These are phyloP conservation scores for Leccinellum albellum DNA, from an alignment of 768 basidiomycete species.

Conservation along the genomic window DNA sequence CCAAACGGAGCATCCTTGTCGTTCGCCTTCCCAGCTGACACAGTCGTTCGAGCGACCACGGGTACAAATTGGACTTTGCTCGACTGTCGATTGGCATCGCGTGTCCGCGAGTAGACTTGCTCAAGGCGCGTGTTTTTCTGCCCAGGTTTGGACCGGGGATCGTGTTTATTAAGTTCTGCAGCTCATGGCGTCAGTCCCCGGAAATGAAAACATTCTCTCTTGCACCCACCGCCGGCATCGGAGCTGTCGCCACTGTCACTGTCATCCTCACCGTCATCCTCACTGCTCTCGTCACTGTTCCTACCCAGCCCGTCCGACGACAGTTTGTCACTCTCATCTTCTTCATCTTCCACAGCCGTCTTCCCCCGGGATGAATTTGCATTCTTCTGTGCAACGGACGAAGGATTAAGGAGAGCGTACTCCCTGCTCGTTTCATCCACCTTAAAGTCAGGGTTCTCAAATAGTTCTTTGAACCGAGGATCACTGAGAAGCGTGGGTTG, in stretches of 20 bases:
- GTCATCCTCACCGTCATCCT: slow-evolving; percentile 47
- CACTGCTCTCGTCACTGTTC: slow-evolving; percentile 40
- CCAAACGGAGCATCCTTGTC: slow-evolving; percentile 66
- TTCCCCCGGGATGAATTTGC: slow-evolving; percentile 37
- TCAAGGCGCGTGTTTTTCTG: slow-evolving; percentile 46
- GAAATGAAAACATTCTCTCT: slow-evolving; percentile 9
- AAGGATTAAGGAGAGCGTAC: slow-evolving; percentile 91
- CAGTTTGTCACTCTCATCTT: slow-evolving; percentile 75
- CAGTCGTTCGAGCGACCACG: slow-evolving; percentile 44
- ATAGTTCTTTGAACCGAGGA: slow-evolving; percentile 85
- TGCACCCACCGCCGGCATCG: slow-evolving; percentile 50
- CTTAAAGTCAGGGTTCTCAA: slow-evolving; percentile 86
- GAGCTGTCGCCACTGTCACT: slow-evolving; percentile 47
- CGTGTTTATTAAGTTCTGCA: slow-evolving; percentile 52
- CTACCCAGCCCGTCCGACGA: slow-evolving; percentile 56
- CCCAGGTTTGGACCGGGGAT: slow-evolving; percentile 50
- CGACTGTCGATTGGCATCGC: slow-evolving; percentile 39
- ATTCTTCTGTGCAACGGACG: slow-evolving; percentile 57
- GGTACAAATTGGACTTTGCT: slow-evolving; percentile 64
- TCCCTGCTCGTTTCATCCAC: slow-evolving; percentile 88
- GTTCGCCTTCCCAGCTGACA: slow-evolving; percentile 25
- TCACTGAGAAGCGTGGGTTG: slow-evolving; percentile 65
- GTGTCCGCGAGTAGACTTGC: slow-evolving; percentile 41
- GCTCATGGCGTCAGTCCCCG: slow-evolving; percentile 8
- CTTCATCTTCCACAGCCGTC: slow-evolving; percentile 86